A percentile compares a stretch with the other conserved stretches of the same genome.
These are phyloP conservation scores for Aspergillus japonicus DNA, from an alignment of 2,329 filamentous ascomycete genomes.

Conservation along the genomic window DNA sequence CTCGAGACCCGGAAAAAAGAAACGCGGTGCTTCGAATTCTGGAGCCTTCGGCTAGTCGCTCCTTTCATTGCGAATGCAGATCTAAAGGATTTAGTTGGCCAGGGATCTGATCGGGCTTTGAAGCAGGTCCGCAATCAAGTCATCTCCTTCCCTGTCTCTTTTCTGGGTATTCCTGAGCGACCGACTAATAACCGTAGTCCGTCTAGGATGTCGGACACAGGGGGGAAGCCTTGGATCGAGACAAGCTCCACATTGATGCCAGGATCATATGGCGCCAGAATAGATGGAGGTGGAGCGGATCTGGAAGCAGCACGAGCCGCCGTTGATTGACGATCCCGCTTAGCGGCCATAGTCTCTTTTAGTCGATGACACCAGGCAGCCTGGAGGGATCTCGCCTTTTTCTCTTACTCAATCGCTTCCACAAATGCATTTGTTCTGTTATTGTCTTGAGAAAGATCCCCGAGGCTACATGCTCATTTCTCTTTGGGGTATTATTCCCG, in stretches of 20 bases:
- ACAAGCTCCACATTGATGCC: background rate
- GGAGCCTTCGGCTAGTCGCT: no score
- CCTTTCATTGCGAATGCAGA: no score
- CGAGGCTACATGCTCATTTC: background rate
- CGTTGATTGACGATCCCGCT: background rate
- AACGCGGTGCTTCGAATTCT: no score
- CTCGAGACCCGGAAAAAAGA: no score
- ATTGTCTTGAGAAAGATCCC: background rate
- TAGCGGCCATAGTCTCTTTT: background rate
- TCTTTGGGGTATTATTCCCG: background rate
- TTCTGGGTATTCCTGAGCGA: background rate
- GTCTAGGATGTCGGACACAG: background rate
- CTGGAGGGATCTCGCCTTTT: background rate
- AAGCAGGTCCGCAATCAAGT: no score
- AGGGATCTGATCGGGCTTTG: no score
- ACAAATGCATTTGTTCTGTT: background rate
- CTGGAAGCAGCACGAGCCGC: background rate
- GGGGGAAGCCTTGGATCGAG: background rate
- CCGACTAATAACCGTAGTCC: background rate
- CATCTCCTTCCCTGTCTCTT: background rate
- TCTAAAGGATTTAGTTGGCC: no score
- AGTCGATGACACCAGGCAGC: background rate
- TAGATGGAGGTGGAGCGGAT: background rate
- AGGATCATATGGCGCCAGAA: background rate
- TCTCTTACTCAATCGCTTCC: background rate